These are phyloP conservation scores for Aspergillus costaricaensis DNA, from an alignment of 2,329 filamentous ascomycete species.

Conservation along the genomic window DNA sequence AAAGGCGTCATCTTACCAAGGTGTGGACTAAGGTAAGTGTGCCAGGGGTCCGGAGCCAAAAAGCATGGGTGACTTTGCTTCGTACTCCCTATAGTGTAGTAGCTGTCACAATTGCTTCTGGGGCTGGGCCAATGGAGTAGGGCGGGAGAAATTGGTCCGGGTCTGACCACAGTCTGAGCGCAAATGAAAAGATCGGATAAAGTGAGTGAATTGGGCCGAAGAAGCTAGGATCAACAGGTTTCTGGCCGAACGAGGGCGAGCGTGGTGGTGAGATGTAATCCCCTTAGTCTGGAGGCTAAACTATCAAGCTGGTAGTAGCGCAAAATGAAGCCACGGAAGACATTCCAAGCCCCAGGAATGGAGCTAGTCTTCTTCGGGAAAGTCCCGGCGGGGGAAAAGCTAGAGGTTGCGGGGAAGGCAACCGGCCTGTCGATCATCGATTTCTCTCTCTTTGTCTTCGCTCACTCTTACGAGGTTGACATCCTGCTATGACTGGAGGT, in stretches of 20 bases:
- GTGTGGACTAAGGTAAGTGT: neutral
- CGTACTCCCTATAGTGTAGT: neutral
- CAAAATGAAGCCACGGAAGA: conserved; percentile 12
- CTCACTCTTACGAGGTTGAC: neutral
- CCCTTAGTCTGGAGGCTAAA: neutral
- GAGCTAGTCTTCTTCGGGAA: conserved; percentile 22
- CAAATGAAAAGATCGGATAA: conserved; percentile 4
- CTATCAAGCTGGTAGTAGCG: neutral
- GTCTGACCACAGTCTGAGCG: conserved; percentile 9
- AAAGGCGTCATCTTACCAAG: conserved; percentile 23
- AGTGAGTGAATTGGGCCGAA: conserved; percentile 2
- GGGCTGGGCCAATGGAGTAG: conserved; percentile 3
- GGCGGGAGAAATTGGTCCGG: conserved; percentile 12
- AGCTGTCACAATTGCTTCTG: neutral
- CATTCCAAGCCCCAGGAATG: conserved; percentile 10
- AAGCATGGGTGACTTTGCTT: neutral
- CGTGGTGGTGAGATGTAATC: neutral
- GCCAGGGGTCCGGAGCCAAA: conserved; percentile 3
- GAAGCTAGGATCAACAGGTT: neutral
- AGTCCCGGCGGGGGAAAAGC: conserved; percentile 32
- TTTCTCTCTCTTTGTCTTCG: neutral
- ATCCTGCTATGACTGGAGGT: neutral
- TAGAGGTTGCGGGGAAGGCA: conserved; percentile 16
- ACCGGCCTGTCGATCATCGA: conserved; percentile 12
- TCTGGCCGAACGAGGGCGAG: neutral